Base-by-base conservation (phyloP, 768 basidiomycete genomes). In the Hypholoma fasciculare region DNA sequence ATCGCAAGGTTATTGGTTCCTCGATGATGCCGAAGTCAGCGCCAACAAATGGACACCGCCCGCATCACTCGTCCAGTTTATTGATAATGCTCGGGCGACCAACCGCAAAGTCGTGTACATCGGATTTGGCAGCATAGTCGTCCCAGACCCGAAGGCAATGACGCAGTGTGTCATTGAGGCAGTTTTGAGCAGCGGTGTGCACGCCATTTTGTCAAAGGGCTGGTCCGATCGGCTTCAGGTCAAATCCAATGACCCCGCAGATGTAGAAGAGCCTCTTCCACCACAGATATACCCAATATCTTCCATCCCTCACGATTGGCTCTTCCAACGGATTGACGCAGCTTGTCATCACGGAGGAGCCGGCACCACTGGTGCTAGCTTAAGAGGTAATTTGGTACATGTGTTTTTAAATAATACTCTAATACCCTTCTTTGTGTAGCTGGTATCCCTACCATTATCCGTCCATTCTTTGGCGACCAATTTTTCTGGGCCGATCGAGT, bases 311-410 rank as follows among this genome's bases (percentile, higher is more conserved):
- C 95, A 96, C 62, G 94, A 98, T 70, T 99, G 96, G 96, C 73
- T 99, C 49, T 99, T 99, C 78, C 82, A 82, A 62, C 84, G 88
- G 46, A 94, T 99, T 58, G 92, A 96, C 68, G 96, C 94, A n/a
- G 94, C 94, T 16, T 97, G 96, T 62, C 96, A 99, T 77, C 96
- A 99, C 67, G 96, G 96, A 58, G 96, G 96, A 54, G 94, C 96
- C 4, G 96, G 96, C 19, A 97, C 96, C 2, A 96, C 94, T 1
- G 96, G 96, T 8, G 96, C 96, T 16, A 95, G 92, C 75, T 76
- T 97, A 62, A 79, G 94, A 81, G 94, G 94, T 94, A 59, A 54
- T 81, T 60, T 48, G 17, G 40, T 13, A 30, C 9, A 9, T 19
- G 6, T 42, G 36, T 37, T 49, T 27, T 36, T 27, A 30, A 27